Conservation (phyloP, 257 asterid species). For the Paulownia fortunei region DNA sequence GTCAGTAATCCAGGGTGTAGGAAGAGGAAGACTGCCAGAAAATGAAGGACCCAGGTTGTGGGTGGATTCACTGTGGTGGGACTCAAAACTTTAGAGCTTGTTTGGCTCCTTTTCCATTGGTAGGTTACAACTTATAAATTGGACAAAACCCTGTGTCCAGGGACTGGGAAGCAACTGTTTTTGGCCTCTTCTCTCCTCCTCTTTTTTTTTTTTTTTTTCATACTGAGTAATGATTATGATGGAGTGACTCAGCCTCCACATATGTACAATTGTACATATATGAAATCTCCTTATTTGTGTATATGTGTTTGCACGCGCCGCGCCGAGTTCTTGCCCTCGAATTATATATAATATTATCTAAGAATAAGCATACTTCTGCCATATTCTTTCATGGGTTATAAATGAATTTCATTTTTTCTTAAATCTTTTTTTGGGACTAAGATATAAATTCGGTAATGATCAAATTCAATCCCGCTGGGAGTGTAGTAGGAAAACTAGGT, state of each 20-base stretch:
- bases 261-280: not conserved
- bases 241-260: conserved; percentile 29
- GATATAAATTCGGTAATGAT: no score
- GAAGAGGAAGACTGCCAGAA: conserved; percentile 7
- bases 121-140: conserved; percentile 18
- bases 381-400: no score
- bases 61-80: conserved; percentile 38
- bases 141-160: conserved; percentile 26
- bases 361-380: no score
- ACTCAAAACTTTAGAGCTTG: not conserved
- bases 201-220: not conserved
- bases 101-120: conserved; percentile 8
- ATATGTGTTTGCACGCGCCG: not conserved
- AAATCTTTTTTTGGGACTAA: no score
- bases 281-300: not conserved
- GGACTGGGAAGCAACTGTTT: conserved; percentile 39
- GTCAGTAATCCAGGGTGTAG: conserved; percentile 23
- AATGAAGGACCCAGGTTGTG: conserved; percentile 21
- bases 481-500: no score
- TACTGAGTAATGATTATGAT: conserved; percentile 9
- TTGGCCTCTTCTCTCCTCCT: conserved; percentile 23
- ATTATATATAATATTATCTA: no score
- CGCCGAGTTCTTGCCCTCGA: not conserved
- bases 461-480: no score
- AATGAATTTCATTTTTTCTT: no score